Conservation (phyloP, 2,329 filamentous ascomycete genomes). For the Fusarium solani-melongenae region DNA sequence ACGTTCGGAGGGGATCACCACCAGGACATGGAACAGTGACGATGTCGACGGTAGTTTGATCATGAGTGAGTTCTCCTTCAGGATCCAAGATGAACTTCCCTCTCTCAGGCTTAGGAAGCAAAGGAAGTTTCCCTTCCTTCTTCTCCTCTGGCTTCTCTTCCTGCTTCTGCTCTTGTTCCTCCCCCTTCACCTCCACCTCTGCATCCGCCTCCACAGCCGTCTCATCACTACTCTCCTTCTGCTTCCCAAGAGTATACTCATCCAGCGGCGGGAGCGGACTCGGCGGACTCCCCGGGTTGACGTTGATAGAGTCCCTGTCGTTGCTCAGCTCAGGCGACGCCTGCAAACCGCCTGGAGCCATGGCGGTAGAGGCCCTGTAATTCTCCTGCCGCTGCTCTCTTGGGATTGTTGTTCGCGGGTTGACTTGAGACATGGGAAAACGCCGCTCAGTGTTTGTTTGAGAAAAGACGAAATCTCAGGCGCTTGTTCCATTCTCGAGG, state of each 20-base stretch:
- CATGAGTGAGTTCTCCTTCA: slow-evolving; percentile 53
- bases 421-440: slow-evolving; percentile 31
- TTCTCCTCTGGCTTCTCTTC: slow-evolving; percentile 8
- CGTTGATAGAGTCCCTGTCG: slow-evolving; percentile 42
- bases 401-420: neutral
- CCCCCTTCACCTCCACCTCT: neutral
- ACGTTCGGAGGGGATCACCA: slow-evolving; percentile 63
- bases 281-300: slow-evolving; percentile 43
- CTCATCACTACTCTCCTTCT: slow-evolving; percentile 5
- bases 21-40: slow-evolving; percentile 66
- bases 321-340: slow-evolving; percentile 24
- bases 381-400: slow-evolving; percentile 25
- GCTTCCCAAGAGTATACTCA: slow-evolving; percentile 25
- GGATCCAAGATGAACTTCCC: slow-evolving; percentile 51
- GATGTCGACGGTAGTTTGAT: slow-evolving; percentile 65
- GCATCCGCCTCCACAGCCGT: neutral
- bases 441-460: neutral
- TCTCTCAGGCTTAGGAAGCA: slow-evolving; percentile 1
- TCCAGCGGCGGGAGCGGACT: slow-evolving; percentile 35
- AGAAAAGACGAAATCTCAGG: neutral
- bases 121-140: slow-evolving; percentile 4
- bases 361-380: slow-evolving; percentile 22
- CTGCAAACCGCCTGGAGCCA: slow-evolving; percentile 27
- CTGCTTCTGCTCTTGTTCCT: slow-evolving; percentile 1
- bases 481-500: neutral